Base-by-base conservation (phyloP, 2,329 filamentous ascomycete genomes). In the Zymoseptoria tritici region DNA sequence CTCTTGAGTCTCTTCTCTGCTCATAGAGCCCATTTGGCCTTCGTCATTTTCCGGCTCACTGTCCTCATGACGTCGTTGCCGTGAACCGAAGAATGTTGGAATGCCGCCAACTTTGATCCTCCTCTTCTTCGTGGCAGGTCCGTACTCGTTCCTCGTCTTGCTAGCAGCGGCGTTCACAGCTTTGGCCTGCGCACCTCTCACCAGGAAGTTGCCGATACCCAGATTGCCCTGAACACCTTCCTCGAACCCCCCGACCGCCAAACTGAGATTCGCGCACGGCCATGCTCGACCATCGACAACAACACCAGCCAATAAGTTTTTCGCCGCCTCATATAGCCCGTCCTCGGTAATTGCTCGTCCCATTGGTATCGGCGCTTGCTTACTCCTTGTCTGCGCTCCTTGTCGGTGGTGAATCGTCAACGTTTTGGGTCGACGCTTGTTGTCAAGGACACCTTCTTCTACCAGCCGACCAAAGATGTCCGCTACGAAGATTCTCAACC, bases 241-340 rank as follows among this genome's bases (percentile, higher is more conserved):
- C 73, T 97, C 92, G 65, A 97, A 97, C 0, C 91, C 92, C n/a
- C 85, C 87, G 22, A 97, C 90, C 64, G 88, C 92, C 52, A 97
- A 77, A 60, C 90, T 94, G 8, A 99, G 79, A 70, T 96, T 94
- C n/a, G 85, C 81, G 71, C 94, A 97, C 6, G 94, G 94, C 91
- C 91, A 97, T 16, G 89, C 86, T 56, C 82, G 79, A 1, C 90
- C 91, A 65, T 96, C 91, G 1, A 83, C 81, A 9, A 90, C 80
- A 42, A 96, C 85, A 67, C 96, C 91, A 22, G 82, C 82, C 3
- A 97, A 79, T 19, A 97, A 78, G 21, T 82, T 86, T 71, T 86
- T 91, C 9, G 90, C 88, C 46, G 96, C 80, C 19, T 87, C 85
- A 68, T 91, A 89, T 11, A 97, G 77, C 3, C 83, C 75, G 0